Evolutionary conservation across 179 eudicot species (phyloP), one percentile per base, ranked within the genome.

Genomic region (Beta lomatogona): DNA sequence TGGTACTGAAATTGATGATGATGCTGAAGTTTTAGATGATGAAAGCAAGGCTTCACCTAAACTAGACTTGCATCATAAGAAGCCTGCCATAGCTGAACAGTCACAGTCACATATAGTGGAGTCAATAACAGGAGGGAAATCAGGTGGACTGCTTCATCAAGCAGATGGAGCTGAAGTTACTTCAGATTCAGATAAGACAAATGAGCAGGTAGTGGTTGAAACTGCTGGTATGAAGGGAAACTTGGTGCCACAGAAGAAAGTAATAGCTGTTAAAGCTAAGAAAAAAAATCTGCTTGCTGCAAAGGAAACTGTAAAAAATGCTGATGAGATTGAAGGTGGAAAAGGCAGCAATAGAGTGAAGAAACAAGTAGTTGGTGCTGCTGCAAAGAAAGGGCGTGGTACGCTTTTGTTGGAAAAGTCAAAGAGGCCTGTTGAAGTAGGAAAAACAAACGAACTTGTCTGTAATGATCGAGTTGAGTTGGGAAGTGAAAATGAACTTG

Each of bases 401-500:
- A 45, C 79, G 64, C 68, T 59, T 55, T 36, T 73, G 61, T 75
- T 55, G 4, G 77, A 59, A 41, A 81, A 81, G 71, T 66, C 84
- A 67, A 83, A 82, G 45, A 76, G 65, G 76, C 78, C 89, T 36
- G 55, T 65, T 60, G 85, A 86, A 78, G 75, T 63, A 61, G 92
- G 86, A 77, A 88, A 92, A 73, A 91, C 87, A 75, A 88, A 87
- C 55, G 66, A 9, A 72, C 83, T 83, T 28, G 78, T 58, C 63
- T 36, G 16, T 75, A 18, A 18, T 73, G 77, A 28, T 31, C 46
- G 6, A n/a, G 48, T 52, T 57, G 86, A 86, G 74, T 74, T 61
- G 57, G 92, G 86, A 79, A 88, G 90, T 77, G 92, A 87, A 69
- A 88, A 88, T 54, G 73, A 13, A 71, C 86, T 84, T 45, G 76